Evolutionary conservation across 1,284 basidiomycete genomes (phyloP), one percentile per base, ranked within the genome.

Genomic region (Tetrapyrgos nigripes): DNA sequence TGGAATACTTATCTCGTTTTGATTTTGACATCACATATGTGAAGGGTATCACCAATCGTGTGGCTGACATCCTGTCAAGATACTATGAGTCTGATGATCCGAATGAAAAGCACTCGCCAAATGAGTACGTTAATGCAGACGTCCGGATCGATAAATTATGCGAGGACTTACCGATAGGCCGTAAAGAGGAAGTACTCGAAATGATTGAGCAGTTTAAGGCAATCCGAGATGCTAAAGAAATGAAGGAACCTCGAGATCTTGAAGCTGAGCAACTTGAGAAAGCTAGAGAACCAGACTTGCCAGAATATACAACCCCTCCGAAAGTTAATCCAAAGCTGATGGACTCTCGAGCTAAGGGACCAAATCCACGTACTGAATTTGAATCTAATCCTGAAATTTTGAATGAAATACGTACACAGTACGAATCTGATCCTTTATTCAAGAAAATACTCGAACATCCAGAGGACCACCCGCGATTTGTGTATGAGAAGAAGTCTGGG

Each of bases 1-100:
- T 64, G 28, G 73, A 79, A 29, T 78, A 70, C 56, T 57, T 80
- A 2, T 60, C 63, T 0, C 47, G 66, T 1, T 79, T 78, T 53
- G 62, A 77, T 44, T 68, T 64, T 53, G 62, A 70, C n/a, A 58
- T 58, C 17, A 58, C 57, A 1, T 58, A 53, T 43, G 33, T 58
- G 0, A 53, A 58, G 24, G 51, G 51, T 2, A 23, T 53, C 6
- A 40, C 33, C 1, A 53, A 53, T 28, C 9, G 28, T 3, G 52
- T 53, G 8, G 52, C 52, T 4, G 52, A 53, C 26, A 40, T 46
- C 2, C 43, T 77, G 1, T 79, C 69, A 0, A 57, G 73, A 0
- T 77, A 76, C 57, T 78, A 71, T 51, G 59, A 67, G 17, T 66
- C 49, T 23, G 72, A 76, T 24, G 37, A 19, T 28, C 47, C 11